These are phyloP conservation scores for Pseudocercospora crystallina DNA, from an alignment of 2,329 filamentous ascomycete genomes.

Conservation along the genomic window DNA sequence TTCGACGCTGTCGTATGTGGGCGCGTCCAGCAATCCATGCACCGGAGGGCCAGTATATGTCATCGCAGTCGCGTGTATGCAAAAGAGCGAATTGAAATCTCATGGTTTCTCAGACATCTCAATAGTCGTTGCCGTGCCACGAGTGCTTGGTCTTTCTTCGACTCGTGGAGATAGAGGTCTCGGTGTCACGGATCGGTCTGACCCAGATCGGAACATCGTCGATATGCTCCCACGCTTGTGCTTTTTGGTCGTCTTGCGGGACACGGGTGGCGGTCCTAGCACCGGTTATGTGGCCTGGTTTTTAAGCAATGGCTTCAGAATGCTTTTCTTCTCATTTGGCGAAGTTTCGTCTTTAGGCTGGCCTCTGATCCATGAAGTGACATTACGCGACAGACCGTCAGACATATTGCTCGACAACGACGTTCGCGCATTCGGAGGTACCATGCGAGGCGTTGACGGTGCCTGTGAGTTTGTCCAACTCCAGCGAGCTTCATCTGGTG, in stretches of 20 bases:
- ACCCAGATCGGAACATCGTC: neutral
- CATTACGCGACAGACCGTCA: neutral
- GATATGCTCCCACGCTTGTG: neutral
- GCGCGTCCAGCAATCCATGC: neutral
- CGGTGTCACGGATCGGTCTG: neutral
- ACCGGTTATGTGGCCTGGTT: conserved; percentile 17
- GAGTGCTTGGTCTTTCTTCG: neutral
- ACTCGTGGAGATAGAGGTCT: neutral
- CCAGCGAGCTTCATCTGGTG: neutral
- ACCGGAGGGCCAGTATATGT: no score
- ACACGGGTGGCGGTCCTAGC: conserved; percentile 1
- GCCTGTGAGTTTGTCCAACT: conserved; percentile 14
- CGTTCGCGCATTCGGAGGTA: conserved; percentile 2
- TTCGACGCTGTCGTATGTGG: neutral
- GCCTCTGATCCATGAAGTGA: conserved; percentile 12
- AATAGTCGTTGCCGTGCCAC: neutral
- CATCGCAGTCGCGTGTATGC: no score
- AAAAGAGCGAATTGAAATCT: neutral
- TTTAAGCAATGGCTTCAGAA: conserved; percentile 11
- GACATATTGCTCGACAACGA: conserved; percentile 4
- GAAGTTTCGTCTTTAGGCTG: neutral
- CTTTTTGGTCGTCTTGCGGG: neutral
- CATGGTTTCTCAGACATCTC: neutral
- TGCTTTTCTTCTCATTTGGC: neutral
- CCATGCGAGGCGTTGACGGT: conserved; percentile 28